phyloP scores from a whole-genome alignment of 1,139 yeast genomes.

The Saccharomyces pastorianus region DNA sequence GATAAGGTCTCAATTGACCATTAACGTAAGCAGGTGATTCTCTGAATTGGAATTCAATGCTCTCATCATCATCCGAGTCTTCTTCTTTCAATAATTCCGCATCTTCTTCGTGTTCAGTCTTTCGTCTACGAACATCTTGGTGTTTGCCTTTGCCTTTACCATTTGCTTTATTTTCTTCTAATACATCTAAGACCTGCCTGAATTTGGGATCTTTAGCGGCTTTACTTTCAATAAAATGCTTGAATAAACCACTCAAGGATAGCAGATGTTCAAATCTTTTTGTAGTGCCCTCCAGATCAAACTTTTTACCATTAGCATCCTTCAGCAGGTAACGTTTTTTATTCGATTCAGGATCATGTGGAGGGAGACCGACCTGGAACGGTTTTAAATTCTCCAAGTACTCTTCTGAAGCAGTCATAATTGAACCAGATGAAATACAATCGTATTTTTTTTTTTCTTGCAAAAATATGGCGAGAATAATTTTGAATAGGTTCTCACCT shows the following conservation, averaged over 20 bases:
- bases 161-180: constrained; percentile 36
- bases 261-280: constrained; percentile 73
- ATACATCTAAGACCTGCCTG: constrained; percentile 46
- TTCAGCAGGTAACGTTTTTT: constrained; percentile 42
- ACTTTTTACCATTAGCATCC: constrained; percentile 43
- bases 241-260: constrained; percentile 76
- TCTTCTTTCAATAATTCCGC: constrained; percentile 78
- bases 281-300: constrained; percentile 63
- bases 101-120: constrained; percentile 87
- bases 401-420: constrained; percentile 19
- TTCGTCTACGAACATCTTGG: constrained; percentile 39
- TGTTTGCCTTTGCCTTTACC: constrained; percentile 26
- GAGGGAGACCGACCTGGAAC: constrained; percentile 23
- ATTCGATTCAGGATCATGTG: constrained; percentile 18
- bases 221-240: constrained; percentile 77
- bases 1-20: constrained; percentile 72
- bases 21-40: constrained; percentile 60
- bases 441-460: background rate
- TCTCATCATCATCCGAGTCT: constrained; percentile 43
- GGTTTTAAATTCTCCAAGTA: constrained; percentile 27
- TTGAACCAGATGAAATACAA: background rate
- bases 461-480: background rate
- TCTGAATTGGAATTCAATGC: constrained; percentile 19
- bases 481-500: background rate
- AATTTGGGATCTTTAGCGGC: constrained; percentile 69